Percentiles rank a stretch among this genome's conserved stretches.
Conservation (phyloP, 495 filamentous ascomycete species). For the Opeltia flavorubescens region DNA sequence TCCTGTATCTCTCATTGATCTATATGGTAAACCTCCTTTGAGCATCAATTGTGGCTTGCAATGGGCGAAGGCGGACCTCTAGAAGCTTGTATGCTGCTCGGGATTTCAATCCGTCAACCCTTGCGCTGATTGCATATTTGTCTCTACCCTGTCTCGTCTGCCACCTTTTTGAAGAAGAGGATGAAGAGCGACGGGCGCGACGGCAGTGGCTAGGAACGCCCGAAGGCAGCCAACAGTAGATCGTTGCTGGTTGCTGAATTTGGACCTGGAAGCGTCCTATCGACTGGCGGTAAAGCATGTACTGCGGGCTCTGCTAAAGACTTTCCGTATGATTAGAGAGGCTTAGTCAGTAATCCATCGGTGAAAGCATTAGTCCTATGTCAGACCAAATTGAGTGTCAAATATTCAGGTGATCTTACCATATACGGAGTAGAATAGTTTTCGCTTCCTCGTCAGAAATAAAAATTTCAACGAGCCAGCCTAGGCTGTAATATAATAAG, state of each 20-base stretch:
- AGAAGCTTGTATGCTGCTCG: constrained; percentile 87
- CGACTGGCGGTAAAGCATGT: not conserved
- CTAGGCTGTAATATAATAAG: too few relatives aligned
- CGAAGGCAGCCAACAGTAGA: not conserved
- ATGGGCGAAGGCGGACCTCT: constrained; percentile 35
- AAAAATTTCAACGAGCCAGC: too few relatives aligned
- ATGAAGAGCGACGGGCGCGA: constrained; percentile 2
- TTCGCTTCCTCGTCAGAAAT: too few relatives aligned
- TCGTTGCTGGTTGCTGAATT: not conserved
- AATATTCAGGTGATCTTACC: too few relatives aligned
- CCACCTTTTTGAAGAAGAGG: constrained; percentile 66
- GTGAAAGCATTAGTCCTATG: too few relatives aligned
- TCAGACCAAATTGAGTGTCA: too few relatives aligned
- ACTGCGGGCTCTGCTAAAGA: too few relatives aligned
- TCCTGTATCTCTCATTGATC: constrained; percentile 65
- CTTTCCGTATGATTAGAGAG: too few relatives aligned
- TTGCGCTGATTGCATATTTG: constrained; percentile 52
- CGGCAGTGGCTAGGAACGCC: not conserved
- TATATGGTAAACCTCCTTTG: constrained; percentile 17
- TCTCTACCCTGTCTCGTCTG: constrained; percentile 62
- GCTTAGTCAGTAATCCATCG: too few relatives aligned
- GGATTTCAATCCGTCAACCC: constrained; percentile 64
- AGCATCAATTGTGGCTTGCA: not conserved
- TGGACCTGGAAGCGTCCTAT: not conserved
- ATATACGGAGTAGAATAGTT: too few relatives aligned